These are phyloP conservation scores for Gossypium lobatum DNA, from an alignment of 441 rosid species.

Conservation along the genomic window DNA sequence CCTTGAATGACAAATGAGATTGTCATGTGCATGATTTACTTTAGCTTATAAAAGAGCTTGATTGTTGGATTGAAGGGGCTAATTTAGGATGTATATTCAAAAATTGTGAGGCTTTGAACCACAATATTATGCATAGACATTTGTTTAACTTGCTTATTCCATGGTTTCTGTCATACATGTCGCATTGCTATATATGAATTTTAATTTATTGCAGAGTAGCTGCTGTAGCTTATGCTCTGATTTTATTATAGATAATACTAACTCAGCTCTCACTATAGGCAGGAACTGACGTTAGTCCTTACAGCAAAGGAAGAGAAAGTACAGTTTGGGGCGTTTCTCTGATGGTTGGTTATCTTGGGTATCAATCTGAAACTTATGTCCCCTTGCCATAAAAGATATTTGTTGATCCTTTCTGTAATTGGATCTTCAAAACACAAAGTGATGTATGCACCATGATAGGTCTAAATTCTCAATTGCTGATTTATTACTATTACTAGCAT, in stretches of 20 bases:
- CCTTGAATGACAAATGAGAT: slow-evolving; percentile 5
- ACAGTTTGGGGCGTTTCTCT: slow-evolving; percentile 91
- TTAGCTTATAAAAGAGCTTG: not conserved
- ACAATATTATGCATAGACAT: not conserved
- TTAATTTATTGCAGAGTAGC: not conserved
- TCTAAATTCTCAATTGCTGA: not conserved
- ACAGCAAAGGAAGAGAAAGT: slow-evolving; percentile 83
- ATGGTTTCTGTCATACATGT: not conserved
- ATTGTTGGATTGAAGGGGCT: not conserved
- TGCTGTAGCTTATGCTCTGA: slow-evolving; percentile 4
- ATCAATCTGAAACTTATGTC: slow-evolving; percentile 24
- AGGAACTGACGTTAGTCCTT: slow-evolving; percentile 75
- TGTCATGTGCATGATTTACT: not conserved
- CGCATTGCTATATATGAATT: not conserved
- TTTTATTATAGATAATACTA: not conserved
- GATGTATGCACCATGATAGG: not conserved
- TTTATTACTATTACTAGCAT: not conserved
- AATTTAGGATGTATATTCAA: not conserved
- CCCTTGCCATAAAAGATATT: slow-evolving; percentile 1
- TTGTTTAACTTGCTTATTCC: not conserved
- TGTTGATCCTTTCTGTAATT: not conserved
- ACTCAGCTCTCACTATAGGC: slow-evolving; percentile 39
- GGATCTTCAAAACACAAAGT: not conserved
- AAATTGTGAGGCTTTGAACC: not conserved
- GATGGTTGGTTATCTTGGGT: slow-evolving; percentile 97